Base-by-base conservation (phyloP, 192 early-diverging fungal genomes). In the Rhizophagus clarus region DNA sequence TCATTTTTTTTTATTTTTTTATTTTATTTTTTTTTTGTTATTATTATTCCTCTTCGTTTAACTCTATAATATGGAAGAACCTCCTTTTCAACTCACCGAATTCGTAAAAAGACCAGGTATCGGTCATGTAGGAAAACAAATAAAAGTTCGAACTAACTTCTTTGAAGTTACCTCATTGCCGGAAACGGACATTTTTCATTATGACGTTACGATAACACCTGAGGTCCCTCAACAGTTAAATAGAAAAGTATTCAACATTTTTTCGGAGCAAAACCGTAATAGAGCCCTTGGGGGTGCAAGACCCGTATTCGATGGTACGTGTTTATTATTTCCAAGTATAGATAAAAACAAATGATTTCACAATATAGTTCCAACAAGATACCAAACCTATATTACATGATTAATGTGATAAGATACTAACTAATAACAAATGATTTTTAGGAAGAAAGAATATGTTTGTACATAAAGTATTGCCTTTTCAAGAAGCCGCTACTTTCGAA, bases 401-500 rank as follows among this genome's bases (percentile, higher is more conserved):
- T 42, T 40, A n/a, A n/a, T n/a, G n/a, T n/a, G n/a, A n/a, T n/a
- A n/a, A 8, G 22, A 69, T 37, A 32, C 1, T 22, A 22, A 40
- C 14, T 26, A 20, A 40, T 70, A 15, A 29, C 1, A 29, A 32
- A 1, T 17, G 96, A 0, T 97, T 89, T 86, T 94, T 97, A 81
- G 93, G 95, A 6, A 83, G 93, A 32, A 91, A 92, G 81, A 94
- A 94, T 47, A 88, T 96, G 0, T 97, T 92, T 79, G 81, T 91
- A 0, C 85, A 92, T 0, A 85, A 85, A 56, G 67, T 63, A 0
- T 83, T 95, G 31, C 84, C 87, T 12, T 87, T 93, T 10, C 20
- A 20, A n/a, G 80, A 87, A 1, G 83, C 85, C 26, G 81, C 78
- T 22, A 84, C 86, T 0, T 95, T 94, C 64, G 88, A 92, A 11